phyloP scores from a whole-genome alignment of 1,284 basidiomycete genomes.

The Singerocomus rubriflavus region DNA sequence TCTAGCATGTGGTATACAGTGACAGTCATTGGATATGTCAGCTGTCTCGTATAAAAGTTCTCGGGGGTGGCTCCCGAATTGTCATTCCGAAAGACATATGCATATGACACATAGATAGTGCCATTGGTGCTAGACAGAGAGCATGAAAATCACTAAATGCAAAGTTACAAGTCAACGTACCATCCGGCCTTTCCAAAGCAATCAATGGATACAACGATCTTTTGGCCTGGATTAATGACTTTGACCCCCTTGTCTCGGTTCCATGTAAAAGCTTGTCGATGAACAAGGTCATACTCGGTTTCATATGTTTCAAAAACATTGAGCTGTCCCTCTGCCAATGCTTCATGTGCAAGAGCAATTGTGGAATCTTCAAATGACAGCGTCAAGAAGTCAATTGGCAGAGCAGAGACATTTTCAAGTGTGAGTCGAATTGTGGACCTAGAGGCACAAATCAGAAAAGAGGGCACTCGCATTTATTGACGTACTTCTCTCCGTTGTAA shows the following conservation, averaged over 20 bases:
- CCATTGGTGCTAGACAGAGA: slow-evolving; percentile 61
- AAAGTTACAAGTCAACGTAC: slow-evolving; percentile 45
- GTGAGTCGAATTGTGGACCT: slow-evolving; percentile 83
- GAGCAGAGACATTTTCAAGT: slow-evolving; percentile 80
- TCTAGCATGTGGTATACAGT: slow-evolving; percentile 94
- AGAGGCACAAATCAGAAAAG: slow-evolving; percentile 10
- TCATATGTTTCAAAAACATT: slow-evolving; percentile 87
- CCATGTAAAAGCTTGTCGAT: slow-evolving; percentile 83
- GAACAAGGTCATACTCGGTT: slow-evolving; percentile 79
- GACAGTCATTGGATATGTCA: slow-evolving; percentile 82
- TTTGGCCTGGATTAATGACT: slow-evolving; percentile 68
- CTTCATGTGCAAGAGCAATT: slow-evolving; percentile 69
- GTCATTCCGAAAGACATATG: slow-evolving; percentile 53
- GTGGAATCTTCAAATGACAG: slow-evolving; percentile 90
- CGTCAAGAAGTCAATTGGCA: slow-evolving; percentile 83
- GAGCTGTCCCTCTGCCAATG: slow-evolving; percentile 76
- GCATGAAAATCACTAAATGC: slow-evolving; percentile 2
- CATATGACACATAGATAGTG: slow-evolving; percentile 81
- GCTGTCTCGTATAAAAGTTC: slow-evolving; percentile 78
- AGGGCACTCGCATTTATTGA: slow-evolving; percentile 9
- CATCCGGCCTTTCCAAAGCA: slow-evolving; percentile 91
- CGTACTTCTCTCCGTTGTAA: slow-evolving; percentile 88
- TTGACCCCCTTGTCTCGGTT: slow-evolving; percentile 50
- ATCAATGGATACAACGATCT: slow-evolving; percentile 62
- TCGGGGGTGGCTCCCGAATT: slow-evolving; percentile 36